These are phyloP conservation scores for Fusarium dlaminii DNA, from an alignment of 2,329 filamentous ascomycete genomes.

Conservation along the genomic window DNA sequence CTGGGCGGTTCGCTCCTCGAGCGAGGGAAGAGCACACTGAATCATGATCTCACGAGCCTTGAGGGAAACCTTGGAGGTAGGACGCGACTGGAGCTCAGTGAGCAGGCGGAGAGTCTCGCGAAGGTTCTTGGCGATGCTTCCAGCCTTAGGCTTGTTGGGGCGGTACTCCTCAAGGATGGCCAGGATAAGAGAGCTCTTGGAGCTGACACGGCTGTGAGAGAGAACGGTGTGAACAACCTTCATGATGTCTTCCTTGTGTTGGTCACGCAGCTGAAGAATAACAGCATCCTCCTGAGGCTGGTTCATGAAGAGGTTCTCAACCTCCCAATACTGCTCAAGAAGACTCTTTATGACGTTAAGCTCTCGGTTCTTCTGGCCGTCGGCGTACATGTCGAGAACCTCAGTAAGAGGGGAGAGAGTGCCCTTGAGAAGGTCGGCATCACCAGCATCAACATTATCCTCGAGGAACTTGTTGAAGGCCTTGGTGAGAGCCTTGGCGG, in stretches of 20 bases:
- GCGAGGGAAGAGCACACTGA: slow-evolving; percentile 92
- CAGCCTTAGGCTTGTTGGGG: slow-evolving; percentile 90
- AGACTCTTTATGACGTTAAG: slow-evolving; percentile 82
- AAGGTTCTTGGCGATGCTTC: slow-evolving; percentile 89
- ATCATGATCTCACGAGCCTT: slow-evolving; percentile 98
- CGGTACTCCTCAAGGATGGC: slow-evolving; percentile 94
- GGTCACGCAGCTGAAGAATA: slow-evolving; percentile 90
- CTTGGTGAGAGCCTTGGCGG: slow-evolving; percentile 86
- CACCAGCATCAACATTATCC: slow-evolving; percentile 78
- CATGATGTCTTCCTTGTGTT: slow-evolving; percentile 91
- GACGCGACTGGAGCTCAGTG: slow-evolving; percentile 80
- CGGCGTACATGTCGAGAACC: slow-evolving; percentile 81
- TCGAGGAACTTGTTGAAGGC: slow-evolving; percentile 88
- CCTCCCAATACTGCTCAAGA: slow-evolving; percentile 82
- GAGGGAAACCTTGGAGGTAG: slow-evolving; percentile 92
- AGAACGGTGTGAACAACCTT: slow-evolving; percentile 89
- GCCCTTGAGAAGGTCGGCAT: slow-evolving; percentile 77
- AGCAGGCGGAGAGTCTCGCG: slow-evolving; percentile 83
- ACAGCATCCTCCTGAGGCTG: slow-evolving; percentile 93
- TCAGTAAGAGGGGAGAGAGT: slow-evolving; percentile 80
- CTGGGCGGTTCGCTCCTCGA: slow-evolving; percentile 93
- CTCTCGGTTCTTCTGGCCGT: slow-evolving; percentile 92
- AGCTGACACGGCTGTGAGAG: slow-evolving; percentile 89
- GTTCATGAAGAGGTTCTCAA: slow-evolving; percentile 89
- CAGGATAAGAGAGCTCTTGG: slow-evolving; percentile 93